These are phyloP conservation scores for Fusarium floridanum DNA, from an alignment of 2,329 filamentous ascomycete species.

Conservation along the genomic window DNA sequence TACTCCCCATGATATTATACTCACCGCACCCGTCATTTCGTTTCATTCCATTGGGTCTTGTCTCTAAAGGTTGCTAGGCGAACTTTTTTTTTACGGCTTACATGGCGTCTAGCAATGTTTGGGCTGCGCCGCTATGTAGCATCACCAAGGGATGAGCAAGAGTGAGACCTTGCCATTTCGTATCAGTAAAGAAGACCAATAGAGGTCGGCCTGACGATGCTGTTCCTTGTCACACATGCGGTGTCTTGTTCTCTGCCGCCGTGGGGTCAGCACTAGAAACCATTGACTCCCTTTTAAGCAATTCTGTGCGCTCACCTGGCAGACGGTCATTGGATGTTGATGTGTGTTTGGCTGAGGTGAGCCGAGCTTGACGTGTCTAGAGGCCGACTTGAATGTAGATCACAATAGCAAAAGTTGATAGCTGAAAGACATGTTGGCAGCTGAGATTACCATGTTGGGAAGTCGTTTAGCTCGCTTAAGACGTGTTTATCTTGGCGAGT, in stretches of 20 bases:
- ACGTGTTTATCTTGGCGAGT: neutral
- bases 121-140: neutral
- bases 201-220: no score
- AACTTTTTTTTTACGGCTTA: neutral
- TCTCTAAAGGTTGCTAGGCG: neutral
- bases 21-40: neutral
- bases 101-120: neutral
- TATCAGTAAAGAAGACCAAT: neutral
- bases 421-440: neutral
- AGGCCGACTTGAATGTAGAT: neutral
- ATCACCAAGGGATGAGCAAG: neutral
- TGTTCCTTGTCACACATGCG: neutral
- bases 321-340: slow-evolving; percentile 8
- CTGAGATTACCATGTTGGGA: neutral
- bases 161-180: slow-evolving; percentile 1
- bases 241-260: neutral
- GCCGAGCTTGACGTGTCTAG: slow-evolving; percentile 1
- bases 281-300: neutral
- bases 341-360: slow-evolving; percentile 23
- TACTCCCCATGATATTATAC: neutral
- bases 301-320: slow-evolving; percentile 12
- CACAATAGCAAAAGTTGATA: neutral
- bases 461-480: neutral
- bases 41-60: neutral
- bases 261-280: slow-evolving; percentile 22